Conservation (phyloP, 139 green algal genomes). For the Klebsormidium nitens region DNA sequence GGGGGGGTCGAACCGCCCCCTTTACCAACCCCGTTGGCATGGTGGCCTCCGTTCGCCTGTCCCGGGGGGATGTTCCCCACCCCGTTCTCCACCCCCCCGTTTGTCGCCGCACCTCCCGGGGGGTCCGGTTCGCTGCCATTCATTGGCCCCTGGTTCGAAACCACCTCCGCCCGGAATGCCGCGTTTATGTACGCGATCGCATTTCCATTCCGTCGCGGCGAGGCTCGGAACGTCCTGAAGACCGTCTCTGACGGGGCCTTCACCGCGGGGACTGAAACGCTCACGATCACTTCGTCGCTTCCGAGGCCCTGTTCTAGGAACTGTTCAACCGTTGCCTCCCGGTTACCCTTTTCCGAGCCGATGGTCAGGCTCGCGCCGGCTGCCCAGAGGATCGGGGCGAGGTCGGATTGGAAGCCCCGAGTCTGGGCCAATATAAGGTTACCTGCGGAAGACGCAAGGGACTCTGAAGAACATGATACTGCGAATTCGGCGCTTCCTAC, state of each 20-base stretch:
- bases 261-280: background rate
- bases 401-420: slow-evolving; percentile 23
- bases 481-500: no score
- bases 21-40: no score
- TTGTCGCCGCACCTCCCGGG: no score
- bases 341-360: background rate
- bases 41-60: no score
- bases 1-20: no score
- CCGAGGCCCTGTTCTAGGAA: slow-evolving; percentile 4
- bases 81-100: no score
- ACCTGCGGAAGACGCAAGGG: no score
- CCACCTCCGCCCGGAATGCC: slow-evolving; percentile 12
- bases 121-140: no score
- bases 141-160: background rate
- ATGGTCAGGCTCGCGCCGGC: background rate
- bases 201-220: background rate
- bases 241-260: background rate
- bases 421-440: slow-evolving; percentile 57
- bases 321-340: background rate
- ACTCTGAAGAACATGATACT: no score
- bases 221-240: slow-evolving; percentile 11
- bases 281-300: background rate
- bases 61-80: no score
- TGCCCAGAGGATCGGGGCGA: slow-evolving; percentile 17
- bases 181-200: slow-evolving; percentile 19